Base-by-base conservation (phyloP, 2,329 filamentous ascomycete species). In the Gnomoniopsis sp. region DNA sequence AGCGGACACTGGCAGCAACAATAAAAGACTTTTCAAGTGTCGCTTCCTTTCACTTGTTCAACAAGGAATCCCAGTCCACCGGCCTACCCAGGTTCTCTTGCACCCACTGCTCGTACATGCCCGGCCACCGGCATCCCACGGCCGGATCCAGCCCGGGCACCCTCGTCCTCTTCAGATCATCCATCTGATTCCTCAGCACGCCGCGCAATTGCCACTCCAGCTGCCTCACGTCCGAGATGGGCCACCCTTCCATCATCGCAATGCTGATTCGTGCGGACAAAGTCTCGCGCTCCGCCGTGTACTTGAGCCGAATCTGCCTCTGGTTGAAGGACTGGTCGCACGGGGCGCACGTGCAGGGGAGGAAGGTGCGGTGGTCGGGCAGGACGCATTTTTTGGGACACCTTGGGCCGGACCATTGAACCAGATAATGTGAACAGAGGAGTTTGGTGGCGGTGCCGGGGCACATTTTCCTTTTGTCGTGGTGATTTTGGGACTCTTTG, bases 241-340 rank as follows among this genome's bases (percentile, higher is more conserved):
- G 3, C 49, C 73, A 62, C 71, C 84, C 36, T 72, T 84, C 58
- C 79, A 76, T 17, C 75, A 79, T 59, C 73, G 77, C 41, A 73
- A 77, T 57, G 81, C 84, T 19, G 80, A 88, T 66, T 80, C 84
- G 8, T 10, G 30, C 52, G 36, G 46, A 53, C 17, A 57, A 17
- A 19, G 34, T 30, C 26, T 53, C 56, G 19, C 50, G 47, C 33
- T 59, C 47, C n/a, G 34, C 21, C 11, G 60, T 54, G 30, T 57
- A 63, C 36, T 41, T 50, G 11, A 36, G 12, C 38, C 53, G 33
- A 54, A 64, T 63, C 53, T 46, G 53, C 33, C 30, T 50, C 38
- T 43, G 34, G 50, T 46, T 54, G 57, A 54, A 47, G 17, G 55
- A 50, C 7, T 60, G 62, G 51, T 64, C 57, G 53, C 63, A 65